These are phyloP conservation scores for Ophiostoma novo-ulmi DNA, from an alignment of 2,329 filamentous ascomycete genomes.

Conservation along the genomic window DNA sequence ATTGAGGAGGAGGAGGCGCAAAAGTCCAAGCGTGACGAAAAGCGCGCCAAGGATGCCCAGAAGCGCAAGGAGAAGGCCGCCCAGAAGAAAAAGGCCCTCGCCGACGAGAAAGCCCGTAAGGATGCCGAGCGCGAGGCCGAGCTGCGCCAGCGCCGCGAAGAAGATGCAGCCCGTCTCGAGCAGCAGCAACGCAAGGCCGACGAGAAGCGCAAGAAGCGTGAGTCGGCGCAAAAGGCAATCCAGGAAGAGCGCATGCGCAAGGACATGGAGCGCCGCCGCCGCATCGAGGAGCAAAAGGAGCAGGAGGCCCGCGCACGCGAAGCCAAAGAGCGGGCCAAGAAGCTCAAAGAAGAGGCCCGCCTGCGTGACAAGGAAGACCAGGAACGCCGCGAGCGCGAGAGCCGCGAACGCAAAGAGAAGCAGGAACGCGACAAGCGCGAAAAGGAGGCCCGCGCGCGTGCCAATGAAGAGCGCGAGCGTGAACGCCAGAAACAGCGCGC, in stretches of 20 bases:
- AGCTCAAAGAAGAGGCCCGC: constrained; percentile 63
- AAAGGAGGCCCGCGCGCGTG: constrained; percentile 42
- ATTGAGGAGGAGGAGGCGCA: constrained; percentile 76
- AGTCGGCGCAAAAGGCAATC: constrained; percentile 81
- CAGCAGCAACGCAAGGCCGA: constrained; percentile 79
- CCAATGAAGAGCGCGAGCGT: constrained; percentile 33
- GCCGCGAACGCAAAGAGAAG: constrained; percentile 57
- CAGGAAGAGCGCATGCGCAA: constrained; percentile 83
- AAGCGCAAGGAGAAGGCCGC: constrained; percentile 93
- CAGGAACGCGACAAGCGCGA: constrained; percentile 53
- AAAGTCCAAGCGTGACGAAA: constrained; percentile 75
- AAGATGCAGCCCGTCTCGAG: constrained; percentile 72
- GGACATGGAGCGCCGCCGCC: constrained; percentile 76
- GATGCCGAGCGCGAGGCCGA: constrained; percentile 88
- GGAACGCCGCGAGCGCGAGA: constrained; percentile 53
- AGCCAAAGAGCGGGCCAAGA: constrained; percentile 74
- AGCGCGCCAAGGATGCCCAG: constrained; percentile 89
- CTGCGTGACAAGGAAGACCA: constrained; percentile 59
- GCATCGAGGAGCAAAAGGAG: constrained; percentile 78
- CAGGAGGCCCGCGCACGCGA: constrained; percentile 78
- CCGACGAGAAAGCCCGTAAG: constrained; percentile 83
- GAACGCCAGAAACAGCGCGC: constrained; percentile 41
- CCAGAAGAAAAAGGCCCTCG: constrained; percentile 78
- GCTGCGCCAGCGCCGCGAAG: constrained; percentile 68
- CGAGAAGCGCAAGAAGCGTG: constrained; percentile 85